A percentile compares a stretch with the other conserved stretches of the same genome.
These are phyloP conservation scores for Boletus mariae DNA, from an alignment of 1,284 basidiomycete species.

Conservation along the genomic window DNA sequence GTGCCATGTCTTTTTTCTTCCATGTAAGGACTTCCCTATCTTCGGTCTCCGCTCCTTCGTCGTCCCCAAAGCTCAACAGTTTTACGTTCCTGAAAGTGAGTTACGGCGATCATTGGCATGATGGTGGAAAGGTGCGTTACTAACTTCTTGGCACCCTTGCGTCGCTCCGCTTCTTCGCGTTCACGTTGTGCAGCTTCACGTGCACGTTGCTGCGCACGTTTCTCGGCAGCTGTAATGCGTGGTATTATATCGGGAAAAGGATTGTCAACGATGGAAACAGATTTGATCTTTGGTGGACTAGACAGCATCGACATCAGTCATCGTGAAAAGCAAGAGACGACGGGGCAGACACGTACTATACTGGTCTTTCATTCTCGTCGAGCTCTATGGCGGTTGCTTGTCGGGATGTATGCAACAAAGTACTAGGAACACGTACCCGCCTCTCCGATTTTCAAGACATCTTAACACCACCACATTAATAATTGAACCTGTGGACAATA, in stretches of 20 bases:
- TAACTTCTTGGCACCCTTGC: constrained; percentile 82
- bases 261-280: constrained; percentile 83
- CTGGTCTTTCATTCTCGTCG: constrained; percentile 75
- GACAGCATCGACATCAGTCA: constrained; percentile 1
- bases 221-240: constrained; percentile 93
- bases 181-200: constrained; percentile 72
- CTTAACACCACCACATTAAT: constrained; percentile 35
- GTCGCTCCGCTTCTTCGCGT: constrained; percentile 69
- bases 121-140: constrained; percentile 13
- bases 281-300: constrained; percentile 87
- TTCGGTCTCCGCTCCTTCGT: constrained; percentile 59
- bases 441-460: constrained; percentile 88
- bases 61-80: constrained; percentile 83
- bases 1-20: constrained; percentile 76
- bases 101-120: constrained; percentile 4
- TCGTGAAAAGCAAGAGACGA: neutral
- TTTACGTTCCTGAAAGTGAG: constrained; percentile 68
- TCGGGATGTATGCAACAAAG: neutral
- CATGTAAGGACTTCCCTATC: constrained; percentile 47
- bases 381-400: constrained; percentile 54
- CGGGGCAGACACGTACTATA: constrained; percentile 62
- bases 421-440: constrained; percentile 50
- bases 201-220: constrained; percentile 76
- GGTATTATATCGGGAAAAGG: constrained; percentile 94
- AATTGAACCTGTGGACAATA: neutral